Base-by-base conservation (phyloP, 257 asterid species). In the Solanum appendiculatum region DNA sequence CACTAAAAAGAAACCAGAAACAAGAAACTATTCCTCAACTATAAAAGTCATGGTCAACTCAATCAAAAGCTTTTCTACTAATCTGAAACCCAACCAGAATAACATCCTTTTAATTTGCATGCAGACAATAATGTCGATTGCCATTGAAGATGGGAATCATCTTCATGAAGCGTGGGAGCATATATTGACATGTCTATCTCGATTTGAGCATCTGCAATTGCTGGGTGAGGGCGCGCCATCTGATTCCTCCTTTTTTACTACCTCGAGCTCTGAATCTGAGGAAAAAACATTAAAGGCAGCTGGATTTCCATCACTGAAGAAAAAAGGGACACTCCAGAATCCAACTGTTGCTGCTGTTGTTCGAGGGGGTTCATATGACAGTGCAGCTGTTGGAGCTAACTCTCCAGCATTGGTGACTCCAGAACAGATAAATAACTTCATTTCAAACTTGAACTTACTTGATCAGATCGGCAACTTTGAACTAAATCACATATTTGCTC, bases 91-190 rank as follows among this genome's bases (percentile, higher is more conserved):
- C 42, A 31, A 48, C 44, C 85, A 29, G 85, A 81, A 81, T 81
- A 46, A 81, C 85, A 69, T 86, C 88, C 75, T 68, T 83, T 88
- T 89, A 88, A 48, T 44, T 81, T 48, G 44, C 85, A 80, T 80
- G 85, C 96, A 97, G 99, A 96, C 99, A 85, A 97, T 96, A 85
- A 96, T 97, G 90, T 91, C 98, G 69, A 95, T 96, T 78, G 99
- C 99, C 86, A 97, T 97, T 87, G 99, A 96, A 90, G 99, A 96
- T 89, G 99, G 99, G 82, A 95, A 95, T 92, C 86, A 90, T 90
- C 99, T 96, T 92, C 97, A 94, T 87, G 99, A 97, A 91, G 91
- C 99, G 51, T 97, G 99, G 99, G 99, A 97, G 90, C 99, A 97
- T 91, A 90, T 97, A 89, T 92, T 97, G 91, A 97, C 98, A n/a